Evolutionary conservation across 2,329 filamentous ascomycete genomes (phyloP).

Genomic region (Penicillium olsonii): DNA sequence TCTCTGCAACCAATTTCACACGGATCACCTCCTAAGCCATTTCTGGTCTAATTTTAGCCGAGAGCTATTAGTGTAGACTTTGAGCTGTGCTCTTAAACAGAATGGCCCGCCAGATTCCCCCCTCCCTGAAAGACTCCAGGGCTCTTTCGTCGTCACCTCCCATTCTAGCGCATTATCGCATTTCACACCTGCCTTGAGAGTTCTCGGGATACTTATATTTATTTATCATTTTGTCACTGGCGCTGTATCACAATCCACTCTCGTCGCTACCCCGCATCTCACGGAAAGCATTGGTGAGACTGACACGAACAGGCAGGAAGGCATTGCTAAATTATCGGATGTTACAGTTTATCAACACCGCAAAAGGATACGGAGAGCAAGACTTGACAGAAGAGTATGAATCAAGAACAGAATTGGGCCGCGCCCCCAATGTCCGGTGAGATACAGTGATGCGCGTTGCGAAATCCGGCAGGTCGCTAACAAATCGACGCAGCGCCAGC

Average conservation of each 20-base stretch:
- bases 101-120: background rate
- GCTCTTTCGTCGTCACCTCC: no score
- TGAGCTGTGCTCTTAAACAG: background rate
- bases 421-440: slow-evolving; percentile 3
- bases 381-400: background rate
- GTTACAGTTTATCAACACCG: background rate
- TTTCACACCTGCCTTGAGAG: no score
- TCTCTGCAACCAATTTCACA: background rate
- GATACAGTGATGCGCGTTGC: no score
- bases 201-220: no score
- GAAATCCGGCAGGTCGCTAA: no score
- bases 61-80: background rate
- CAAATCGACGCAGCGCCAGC: slow-evolving; percentile 10
- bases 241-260: background rate
- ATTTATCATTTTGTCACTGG: no score
- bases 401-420: background rate
- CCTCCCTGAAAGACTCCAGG: background rate
- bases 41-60: background rate
- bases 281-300: background rate
- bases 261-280: background rate
- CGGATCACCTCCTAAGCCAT: background rate
- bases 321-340: background rate
- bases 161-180: no score
- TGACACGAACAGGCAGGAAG: background rate
- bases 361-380: background rate